Conservation (phyloP, 805 yeast species). For the Candida pini region DNA sequence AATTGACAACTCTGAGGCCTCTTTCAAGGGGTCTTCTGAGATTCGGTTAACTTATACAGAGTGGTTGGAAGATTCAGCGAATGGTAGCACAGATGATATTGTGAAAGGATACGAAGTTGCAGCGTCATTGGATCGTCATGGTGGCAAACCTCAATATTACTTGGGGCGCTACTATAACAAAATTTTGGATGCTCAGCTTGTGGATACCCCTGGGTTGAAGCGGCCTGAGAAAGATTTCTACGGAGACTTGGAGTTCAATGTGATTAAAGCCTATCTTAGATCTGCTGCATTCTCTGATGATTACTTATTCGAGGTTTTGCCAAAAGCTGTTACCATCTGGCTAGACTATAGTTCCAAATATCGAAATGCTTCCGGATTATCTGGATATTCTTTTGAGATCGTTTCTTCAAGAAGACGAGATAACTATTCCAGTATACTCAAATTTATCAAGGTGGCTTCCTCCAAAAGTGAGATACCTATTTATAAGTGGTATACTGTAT, state of each 20-base stretch:
- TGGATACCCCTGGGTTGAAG: slow-evolving; percentile 24
- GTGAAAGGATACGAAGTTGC: slow-evolving; percentile 63
- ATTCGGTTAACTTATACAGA: slow-evolving; percentile 75
- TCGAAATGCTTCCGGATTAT: slow-evolving; percentile 20
- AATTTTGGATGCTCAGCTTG: slow-evolving; percentile 57
- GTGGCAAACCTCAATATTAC: slow-evolving; percentile 71
- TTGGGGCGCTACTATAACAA: slow-evolving; percentile 77
- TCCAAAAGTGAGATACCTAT: slow-evolving; percentile 40
- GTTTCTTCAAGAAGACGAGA: slow-evolving; percentile 27
- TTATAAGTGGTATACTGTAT: slow-evolving; percentile 71
- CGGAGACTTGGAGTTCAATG: slow-evolving; percentile 50
- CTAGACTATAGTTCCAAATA: slow-evolving; percentile 57
- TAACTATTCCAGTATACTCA: slow-evolving; percentile 41
- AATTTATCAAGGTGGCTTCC: slow-evolving; percentile 38
- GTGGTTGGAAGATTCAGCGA: slow-evolving; percentile 86
- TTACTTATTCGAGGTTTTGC: slow-evolving; percentile 76
- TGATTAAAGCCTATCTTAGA: slow-evolving; percentile 50
- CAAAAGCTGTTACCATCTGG: slow-evolving; percentile 90
- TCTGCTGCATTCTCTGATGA: slow-evolving; percentile 59
- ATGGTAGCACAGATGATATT: slow-evolving; percentile 70
- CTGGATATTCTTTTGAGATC: slow-evolving; percentile 22
- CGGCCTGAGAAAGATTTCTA: slow-evolving; percentile 28
- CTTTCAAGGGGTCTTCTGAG: slow-evolving; percentile 18
- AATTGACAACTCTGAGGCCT: slow-evolving; percentile 9
- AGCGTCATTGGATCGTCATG: slow-evolving; percentile 43